Conservation (phyloP, 306 rosid genomes). For the Acacia crassicarpa region DNA sequence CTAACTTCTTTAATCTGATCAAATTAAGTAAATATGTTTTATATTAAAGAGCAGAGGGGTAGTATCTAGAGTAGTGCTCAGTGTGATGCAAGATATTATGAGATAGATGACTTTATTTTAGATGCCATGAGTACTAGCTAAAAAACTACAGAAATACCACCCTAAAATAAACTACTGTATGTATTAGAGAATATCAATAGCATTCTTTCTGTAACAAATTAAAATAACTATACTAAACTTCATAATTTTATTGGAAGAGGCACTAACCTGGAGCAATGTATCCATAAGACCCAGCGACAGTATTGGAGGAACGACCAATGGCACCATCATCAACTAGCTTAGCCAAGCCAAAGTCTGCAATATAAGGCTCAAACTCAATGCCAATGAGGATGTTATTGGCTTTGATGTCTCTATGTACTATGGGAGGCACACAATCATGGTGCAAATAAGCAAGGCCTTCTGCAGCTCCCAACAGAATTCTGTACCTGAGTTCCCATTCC, state of each 20-base stretch:
- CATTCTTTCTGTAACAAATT: not conserved
- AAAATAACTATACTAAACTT: not conserved
- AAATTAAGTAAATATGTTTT: no score
- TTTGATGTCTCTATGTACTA: slow-evolving; percentile 94
- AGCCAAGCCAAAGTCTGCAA: slow-evolving; percentile 97
- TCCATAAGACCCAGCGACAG: slow-evolving; percentile 97
- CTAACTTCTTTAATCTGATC: no score
- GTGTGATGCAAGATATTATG: not conserved
- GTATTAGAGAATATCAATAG: not conserved
- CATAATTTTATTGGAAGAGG: not conserved
- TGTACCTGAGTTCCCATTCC: slow-evolving; percentile 93
- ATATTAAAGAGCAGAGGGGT: no score
- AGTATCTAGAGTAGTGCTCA: not conserved
- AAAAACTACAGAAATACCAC: not conserved
- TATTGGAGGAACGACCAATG: slow-evolving; percentile 76
- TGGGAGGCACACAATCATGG: slow-evolving; percentile 96
- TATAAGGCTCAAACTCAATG: slow-evolving; percentile 86
- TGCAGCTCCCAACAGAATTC: slow-evolving; percentile 84
- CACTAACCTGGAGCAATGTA: slow-evolving; percentile 93
- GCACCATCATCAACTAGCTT: slow-evolving; percentile 87
- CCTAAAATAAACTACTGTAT: not conserved
- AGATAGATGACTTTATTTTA: not conserved
- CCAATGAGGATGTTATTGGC: slow-evolving; percentile 98
- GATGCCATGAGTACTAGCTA: not conserved
- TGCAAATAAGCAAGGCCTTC: slow-evolving; percentile 92